A percentile compares a stretch with the other conserved stretches of the same genome.
Conservation (phyloP, 371 early-diverging fungal genomes). For the Rhizomucor miehei region DNA sequence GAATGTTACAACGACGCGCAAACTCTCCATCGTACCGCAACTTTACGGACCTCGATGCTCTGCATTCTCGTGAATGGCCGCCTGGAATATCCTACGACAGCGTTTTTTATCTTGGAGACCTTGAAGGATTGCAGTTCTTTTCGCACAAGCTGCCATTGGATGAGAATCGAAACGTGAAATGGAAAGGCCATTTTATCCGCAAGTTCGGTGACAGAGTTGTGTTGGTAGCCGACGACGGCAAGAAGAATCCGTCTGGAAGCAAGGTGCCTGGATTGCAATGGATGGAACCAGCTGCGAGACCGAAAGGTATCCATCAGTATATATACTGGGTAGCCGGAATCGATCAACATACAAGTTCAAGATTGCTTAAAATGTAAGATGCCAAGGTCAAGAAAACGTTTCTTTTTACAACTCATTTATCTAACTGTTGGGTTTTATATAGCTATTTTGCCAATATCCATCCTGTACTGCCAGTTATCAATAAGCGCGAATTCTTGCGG, state of each 20-base stretch:
- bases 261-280: slow-evolving; percentile 4
- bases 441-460: slow-evolving; percentile 49
- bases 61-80: slow-evolving; percentile 14
- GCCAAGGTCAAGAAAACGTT: not conserved
- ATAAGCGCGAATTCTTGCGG: slow-evolving; percentile 36
- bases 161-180: slow-evolving; percentile 11
- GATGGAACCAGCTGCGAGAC: slow-evolving; percentile 7
- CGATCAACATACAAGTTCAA: slow-evolving; percentile 37
- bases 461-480: slow-evolving; percentile 45
- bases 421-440: not conserved
- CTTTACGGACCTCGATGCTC: slow-evolving; percentile 9
- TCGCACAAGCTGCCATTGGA: slow-evolving; percentile 38
- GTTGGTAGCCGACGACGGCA: slow-evolving; percentile 24
- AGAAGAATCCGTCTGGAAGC: slow-evolving; percentile 1
- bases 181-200: slow-evolving; percentile 35
- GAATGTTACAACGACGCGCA: too few species aligned
- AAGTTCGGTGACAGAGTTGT: slow-evolving; percentile 42
- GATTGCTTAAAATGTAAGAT: slow-evolving; percentile 37
- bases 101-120: slow-evolving; percentile 41
- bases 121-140: slow-evolving; percentile 40
- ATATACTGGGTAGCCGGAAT: slow-evolving; percentile 35
- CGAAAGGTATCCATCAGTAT: slow-evolving; percentile 29
- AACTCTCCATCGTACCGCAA: too few species aligned
- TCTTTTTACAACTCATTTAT: not conserved
- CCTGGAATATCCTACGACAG: slow-evolving; percentile 22